phyloP scores from a whole-genome alignment of 768 basidiomycete genomes.

The Hebeloma cylindrosporum region DNA sequence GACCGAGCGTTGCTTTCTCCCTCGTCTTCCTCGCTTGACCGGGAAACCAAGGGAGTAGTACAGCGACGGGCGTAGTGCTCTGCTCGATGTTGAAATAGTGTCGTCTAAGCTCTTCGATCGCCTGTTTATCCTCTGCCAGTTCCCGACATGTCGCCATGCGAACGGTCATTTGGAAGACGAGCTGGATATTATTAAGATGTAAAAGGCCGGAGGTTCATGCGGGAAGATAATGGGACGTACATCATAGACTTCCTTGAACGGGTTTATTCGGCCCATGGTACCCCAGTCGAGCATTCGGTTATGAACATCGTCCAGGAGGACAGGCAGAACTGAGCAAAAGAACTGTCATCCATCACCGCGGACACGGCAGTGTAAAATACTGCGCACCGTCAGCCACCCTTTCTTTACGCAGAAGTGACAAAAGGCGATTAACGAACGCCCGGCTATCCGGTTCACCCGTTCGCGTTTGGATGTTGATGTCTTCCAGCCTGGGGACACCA shows the following conservation, averaged over 20 bases:
- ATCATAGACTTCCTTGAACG: constrained; percentile 33
- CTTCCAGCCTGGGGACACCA: too few species aligned
- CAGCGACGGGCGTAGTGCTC: constrained; percentile 32
- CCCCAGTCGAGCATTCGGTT: constrained; percentile 29
- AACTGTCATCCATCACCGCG: too few species aligned
- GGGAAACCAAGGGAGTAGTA: constrained; percentile 39
- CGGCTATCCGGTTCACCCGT: too few species aligned
- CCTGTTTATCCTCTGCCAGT: constrained; percentile 28
- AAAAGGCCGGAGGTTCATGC: background rate
- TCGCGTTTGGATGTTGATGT: too few species aligned
- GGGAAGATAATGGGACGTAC: constrained; percentile 17
- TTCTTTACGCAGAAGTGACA: constrained; percentile 18
- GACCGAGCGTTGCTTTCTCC: constrained; percentile 28
- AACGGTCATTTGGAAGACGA: constrained; percentile 39
- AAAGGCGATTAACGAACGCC: constrained; percentile 25
- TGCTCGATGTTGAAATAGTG: constrained; percentile 34
- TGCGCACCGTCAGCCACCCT: constrained; percentile 20
- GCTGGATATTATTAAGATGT: constrained; percentile 25
- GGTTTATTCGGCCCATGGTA: constrained; percentile 27
- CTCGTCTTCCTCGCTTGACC: constrained; percentile 31
- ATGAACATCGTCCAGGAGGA: constrained; percentile 30
- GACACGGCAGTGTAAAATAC: background rate
- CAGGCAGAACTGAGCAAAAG: constrained; percentile 30
- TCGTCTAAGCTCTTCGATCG: constrained; percentile 22
- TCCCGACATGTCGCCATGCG: constrained; percentile 37